These are phyloP conservation scores for Hamamelis virginiana DNA, from an alignment of 164 flowering plant genomes.

Conservation along the genomic window DNA sequence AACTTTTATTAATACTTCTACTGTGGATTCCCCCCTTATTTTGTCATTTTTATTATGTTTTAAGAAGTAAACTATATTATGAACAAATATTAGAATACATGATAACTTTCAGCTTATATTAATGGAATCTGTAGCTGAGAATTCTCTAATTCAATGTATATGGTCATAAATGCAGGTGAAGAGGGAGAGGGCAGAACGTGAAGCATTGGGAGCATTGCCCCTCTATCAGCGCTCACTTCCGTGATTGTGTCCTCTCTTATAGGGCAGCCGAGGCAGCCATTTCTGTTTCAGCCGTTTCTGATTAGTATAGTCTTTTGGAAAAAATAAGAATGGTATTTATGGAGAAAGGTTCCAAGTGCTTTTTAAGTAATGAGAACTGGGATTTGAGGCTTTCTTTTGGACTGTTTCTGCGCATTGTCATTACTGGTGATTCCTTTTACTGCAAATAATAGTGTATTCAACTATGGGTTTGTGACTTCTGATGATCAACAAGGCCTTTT, in stretches of 20 bases:
- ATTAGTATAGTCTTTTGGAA: not conserved
- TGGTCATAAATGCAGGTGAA: constrained; percentile 57
- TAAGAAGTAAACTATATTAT: no score
- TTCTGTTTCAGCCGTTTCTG: not conserved
- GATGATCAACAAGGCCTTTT: no score
- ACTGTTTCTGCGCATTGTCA: not conserved
- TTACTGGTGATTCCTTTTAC: not conserved
- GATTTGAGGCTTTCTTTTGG: not conserved
- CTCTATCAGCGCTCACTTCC: constrained; percentile 13
- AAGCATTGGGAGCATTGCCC: constrained; percentile 86
- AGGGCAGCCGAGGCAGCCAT: not conserved
- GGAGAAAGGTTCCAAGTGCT: not conserved
- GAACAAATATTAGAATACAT: not conserved
- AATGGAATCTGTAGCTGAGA: not conserved
- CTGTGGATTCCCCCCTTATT: no score
- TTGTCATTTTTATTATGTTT: no score
- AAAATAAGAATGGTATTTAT: not conserved
- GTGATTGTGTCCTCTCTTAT: not conserved
- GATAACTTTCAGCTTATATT: not conserved
- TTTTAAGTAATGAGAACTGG: not conserved
- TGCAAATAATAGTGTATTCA: no score
- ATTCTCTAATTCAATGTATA: no score
- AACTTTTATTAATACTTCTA: no score
- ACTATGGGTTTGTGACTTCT: no score
- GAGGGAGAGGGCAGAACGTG: constrained; percentile 77